Evolutionary conservation across 2,329 filamentous ascomycete genomes (phyloP).

Genomic region (Venturia asperata): DNA sequence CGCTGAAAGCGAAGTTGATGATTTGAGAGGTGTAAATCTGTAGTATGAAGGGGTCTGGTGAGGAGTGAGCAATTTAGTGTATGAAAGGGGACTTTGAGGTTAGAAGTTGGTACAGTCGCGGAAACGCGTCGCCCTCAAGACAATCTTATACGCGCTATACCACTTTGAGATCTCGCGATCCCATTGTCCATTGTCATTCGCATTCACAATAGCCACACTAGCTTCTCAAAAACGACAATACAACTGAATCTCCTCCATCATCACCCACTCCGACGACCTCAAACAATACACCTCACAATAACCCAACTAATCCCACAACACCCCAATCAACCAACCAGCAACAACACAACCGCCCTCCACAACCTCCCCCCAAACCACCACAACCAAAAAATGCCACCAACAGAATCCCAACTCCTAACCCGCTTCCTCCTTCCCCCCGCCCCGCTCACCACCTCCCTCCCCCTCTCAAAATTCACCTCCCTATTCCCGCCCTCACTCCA

Average conservation of each 20-base stretch:
- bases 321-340: too few species aligned
- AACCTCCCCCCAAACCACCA: too few species aligned
- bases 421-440: slow-evolving; percentile 74
- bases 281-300: background rate
- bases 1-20: background rate
- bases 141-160: background rate
- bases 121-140: background rate
- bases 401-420: slow-evolving; percentile 65
- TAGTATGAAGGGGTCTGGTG: background rate
- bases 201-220: background rate
- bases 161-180: slow-evolving; percentile 3
- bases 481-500: slow-evolving; percentile 66
- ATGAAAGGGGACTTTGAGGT: background rate
- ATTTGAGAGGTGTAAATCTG: background rate
- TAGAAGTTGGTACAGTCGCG: background rate
- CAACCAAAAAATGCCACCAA: slow-evolving; percentile 54
- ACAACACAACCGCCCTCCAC: too few species aligned
- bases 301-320: background rate
- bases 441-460: slow-evolving; percentile 63
- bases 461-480: slow-evolving; percentile 66
- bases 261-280: background rate
- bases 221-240: background rate
- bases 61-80: background rate
- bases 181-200: background rate
- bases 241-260: background rate